phyloP scores from a whole-genome alignment of 1,139 yeast species.

The Geotrichum reessii region DNA sequence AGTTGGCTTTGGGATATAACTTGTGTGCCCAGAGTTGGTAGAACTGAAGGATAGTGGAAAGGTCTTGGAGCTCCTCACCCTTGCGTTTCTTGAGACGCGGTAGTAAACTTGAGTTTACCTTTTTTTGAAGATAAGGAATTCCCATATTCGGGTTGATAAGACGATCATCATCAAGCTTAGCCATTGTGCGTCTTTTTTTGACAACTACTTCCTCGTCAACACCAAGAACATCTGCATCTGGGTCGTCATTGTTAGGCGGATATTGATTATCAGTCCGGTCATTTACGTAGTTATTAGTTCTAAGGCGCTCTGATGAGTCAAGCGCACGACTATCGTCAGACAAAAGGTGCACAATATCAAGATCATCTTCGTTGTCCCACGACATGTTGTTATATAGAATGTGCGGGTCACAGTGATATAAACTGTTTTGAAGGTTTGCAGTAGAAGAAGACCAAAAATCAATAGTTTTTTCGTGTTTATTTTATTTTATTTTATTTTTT shows the following conservation, averaged over 20 bases:
- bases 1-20: conserved; percentile 70
- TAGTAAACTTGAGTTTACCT: conserved; percentile 26
- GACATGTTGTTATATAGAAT: conserved; percentile 2
- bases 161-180: conserved; percentile 37
- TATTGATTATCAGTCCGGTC: not conserved
- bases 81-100: conserved; percentile 34
- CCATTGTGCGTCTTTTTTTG: conserved; percentile 25
- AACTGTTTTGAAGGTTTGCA: not conserved
- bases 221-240: conserved; percentile 32
- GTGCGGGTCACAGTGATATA: not conserved
- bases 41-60: conserved; percentile 49
- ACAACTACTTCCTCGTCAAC: conserved; percentile 36
- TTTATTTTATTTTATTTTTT: not conserved
- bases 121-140: conserved; percentile 30
- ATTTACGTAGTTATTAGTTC: not conserved
- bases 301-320: not conserved
- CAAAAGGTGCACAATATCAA: conserved; percentile 8
- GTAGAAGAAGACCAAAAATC: not conserved
- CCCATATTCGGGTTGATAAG: conserved; percentile 33
- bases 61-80: conserved; percentile 40
- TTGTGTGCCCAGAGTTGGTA: conserved; percentile 86
- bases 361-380: conserved; percentile 16
- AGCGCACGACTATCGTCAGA: not conserved
- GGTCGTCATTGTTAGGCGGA: not conserved
- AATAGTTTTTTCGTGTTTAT: not conserved